These are phyloP conservation scores for Parietichytrium sp. DNA, from an alignment of 108 stramenopile species.

Conservation along the genomic window DNA sequence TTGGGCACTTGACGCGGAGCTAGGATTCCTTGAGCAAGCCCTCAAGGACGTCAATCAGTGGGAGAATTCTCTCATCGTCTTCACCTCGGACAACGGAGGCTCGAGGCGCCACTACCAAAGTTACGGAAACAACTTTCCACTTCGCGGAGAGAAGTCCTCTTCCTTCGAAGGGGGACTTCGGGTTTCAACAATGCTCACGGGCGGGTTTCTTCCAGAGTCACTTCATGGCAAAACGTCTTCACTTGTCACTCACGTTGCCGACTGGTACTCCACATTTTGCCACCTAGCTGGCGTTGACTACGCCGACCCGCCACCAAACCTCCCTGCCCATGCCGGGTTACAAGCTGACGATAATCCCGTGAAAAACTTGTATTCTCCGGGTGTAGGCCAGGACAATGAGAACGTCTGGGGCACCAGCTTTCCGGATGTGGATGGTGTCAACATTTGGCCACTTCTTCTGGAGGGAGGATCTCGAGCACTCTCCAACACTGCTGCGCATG, in stretches of 20 bases:
- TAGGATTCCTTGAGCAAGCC: neutral
- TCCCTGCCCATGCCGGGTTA: neutral
- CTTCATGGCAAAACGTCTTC: neutral
- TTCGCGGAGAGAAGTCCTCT: neutral
- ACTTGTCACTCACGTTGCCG: neutral
- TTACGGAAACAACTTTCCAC: slow-evolving; percentile 16
- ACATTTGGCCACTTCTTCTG: slow-evolving; percentile 31
- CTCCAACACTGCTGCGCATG: neutral
- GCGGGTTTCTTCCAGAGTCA: neutral
- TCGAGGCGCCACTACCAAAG: neutral
- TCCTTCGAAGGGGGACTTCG: slow-evolving; percentile 22
- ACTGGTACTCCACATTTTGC: slow-evolving; percentile 39
- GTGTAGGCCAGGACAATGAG: neutral
- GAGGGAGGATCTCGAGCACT: neutral
- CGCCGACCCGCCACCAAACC: neutral
- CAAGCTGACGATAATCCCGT: neutral
- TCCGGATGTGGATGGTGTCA: neutral
- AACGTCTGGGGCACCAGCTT: neutral
- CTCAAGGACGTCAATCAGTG: neutral
- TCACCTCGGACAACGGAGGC: slow-evolving; percentile 11
- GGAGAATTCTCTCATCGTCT: slow-evolving; percentile 5
- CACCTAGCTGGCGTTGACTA: neutral
- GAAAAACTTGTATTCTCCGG: neutral
- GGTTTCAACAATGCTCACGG: neutral
- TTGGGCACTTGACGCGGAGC: neutral